Evolutionary conservation across 1,284 basidiomycete genomes (phyloP).

Genomic region (Pisolithus thermaeus): DNA sequence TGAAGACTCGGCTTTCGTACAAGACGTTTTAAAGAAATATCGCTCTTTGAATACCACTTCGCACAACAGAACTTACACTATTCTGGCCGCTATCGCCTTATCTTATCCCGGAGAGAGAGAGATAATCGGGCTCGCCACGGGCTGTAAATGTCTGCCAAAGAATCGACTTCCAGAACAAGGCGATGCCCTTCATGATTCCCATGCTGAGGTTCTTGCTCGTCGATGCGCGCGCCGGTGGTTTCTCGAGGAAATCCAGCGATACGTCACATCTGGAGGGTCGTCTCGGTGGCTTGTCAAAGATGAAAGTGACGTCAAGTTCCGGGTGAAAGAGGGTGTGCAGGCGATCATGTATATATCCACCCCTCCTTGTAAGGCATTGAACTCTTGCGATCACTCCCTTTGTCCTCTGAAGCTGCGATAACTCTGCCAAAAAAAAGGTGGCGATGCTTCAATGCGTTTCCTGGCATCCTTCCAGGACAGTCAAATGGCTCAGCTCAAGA

Average conservation of each 20-base stretch:
- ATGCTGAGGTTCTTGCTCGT: constrained; percentile 86
- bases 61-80: constrained; percentile 49
- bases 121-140: constrained; percentile 73
- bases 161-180: constrained; percentile 61
- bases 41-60: constrained; percentile 40
- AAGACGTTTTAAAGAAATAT: constrained; percentile 38
- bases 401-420: constrained; percentile 4
- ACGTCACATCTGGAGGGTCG: constrained; percentile 9
- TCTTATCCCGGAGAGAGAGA: constrained; percentile 30
- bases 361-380: constrained; percentile 66
- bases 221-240: constrained; percentile 81
- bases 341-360: constrained; percentile 83
- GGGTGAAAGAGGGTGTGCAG: constrained; percentile 44
- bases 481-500: constrained; percentile 64
- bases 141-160: constrained; percentile 82
- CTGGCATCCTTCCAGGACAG: constrained; percentile 68
- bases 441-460: constrained; percentile 82
- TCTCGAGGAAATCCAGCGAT: constrained; percentile 57
- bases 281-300: constrained; percentile 43
- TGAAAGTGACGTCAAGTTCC: constrained; percentile 37
- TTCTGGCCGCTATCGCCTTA: constrained; percentile 57
- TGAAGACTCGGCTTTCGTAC: constrained; percentile 19
- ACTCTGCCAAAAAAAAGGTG: constrained; percentile 46
- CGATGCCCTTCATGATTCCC: constrained; percentile 82
- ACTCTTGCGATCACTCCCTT: constrained; percentile 7